These are phyloP conservation scores for Erodium moschatum DNA, from an alignment of 441 rosid genomes.

Conservation along the genomic window DNA sequence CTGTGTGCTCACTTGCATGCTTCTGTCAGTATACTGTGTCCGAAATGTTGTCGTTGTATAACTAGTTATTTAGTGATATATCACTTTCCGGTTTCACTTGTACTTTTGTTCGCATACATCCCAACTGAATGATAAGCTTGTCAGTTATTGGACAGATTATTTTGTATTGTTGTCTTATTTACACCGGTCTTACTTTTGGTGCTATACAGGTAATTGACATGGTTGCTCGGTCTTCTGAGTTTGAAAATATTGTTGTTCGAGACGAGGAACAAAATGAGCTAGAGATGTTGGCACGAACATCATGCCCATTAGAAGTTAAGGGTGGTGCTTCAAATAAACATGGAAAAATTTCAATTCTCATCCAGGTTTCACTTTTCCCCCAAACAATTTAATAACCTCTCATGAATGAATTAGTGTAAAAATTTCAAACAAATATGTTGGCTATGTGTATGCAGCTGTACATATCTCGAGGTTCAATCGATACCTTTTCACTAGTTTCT, in stretches of 20 bases:
- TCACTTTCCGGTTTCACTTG: background rate
- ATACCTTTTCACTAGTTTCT: constrained; percentile 84
- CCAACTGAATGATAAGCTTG: background rate
- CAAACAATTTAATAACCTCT: constrained; percentile 18
- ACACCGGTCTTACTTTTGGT: constrained; percentile 17
- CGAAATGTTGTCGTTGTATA: constrained; percentile 13
- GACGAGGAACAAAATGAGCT: constrained; percentile 98
- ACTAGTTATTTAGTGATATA: background rate
- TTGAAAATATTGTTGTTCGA: constrained; percentile 94
- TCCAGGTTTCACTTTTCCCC: constrained; percentile 51
- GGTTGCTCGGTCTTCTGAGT: constrained; percentile 98
- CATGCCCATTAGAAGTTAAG: constrained; percentile 83
- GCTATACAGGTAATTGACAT: constrained; percentile 69
- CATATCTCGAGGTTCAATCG: constrained; percentile 94
- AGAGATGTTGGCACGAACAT: constrained; percentile 66
- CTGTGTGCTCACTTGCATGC: constrained; percentile 7
- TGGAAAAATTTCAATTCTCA: constrained; percentile 95
- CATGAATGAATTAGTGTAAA: constrained; percentile 17
- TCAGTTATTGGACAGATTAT: background rate
- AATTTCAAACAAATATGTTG: constrained; percentile 23
- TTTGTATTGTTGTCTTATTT: constrained; percentile 11
- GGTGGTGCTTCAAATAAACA: constrained; percentile 97
- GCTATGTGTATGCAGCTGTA: constrained; percentile 57
- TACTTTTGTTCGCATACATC: background rate
- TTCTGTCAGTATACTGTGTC: constrained; percentile 16